phyloP scores from a whole-genome alignment of 148 eudicot genomes.

The Beta vulgaris region DNA sequence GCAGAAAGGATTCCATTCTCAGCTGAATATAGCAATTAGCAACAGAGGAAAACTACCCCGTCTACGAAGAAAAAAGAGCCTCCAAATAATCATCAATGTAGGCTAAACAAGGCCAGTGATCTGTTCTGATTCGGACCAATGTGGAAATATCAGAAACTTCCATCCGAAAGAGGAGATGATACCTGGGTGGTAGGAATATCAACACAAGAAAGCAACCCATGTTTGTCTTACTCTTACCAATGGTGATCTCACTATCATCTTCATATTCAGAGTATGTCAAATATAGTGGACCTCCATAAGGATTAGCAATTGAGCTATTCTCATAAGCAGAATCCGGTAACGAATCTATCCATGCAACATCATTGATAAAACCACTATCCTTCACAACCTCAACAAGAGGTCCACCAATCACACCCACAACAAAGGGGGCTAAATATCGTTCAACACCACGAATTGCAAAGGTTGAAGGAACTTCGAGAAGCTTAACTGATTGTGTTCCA shows the following conservation, averaged over 20 bases:
- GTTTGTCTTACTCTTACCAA: slow-evolving; percentile 50
- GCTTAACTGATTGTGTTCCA: slow-evolving; percentile 91
- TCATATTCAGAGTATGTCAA: slow-evolving; percentile 61
- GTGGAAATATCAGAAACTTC: slow-evolving; percentile 77
- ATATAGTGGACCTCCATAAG: slow-evolving; percentile 54
- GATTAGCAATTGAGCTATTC: slow-evolving; percentile 28
- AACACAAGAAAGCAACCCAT: slow-evolving; percentile 71
- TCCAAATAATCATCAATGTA: slow-evolving; percentile 92
- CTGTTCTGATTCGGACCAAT: slow-evolving; percentile 84
- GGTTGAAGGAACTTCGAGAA: slow-evolving; percentile 66
- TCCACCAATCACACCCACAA: slow-evolving; percentile 76
- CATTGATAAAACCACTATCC: slow-evolving; percentile 55
- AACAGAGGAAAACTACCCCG: not conserved
- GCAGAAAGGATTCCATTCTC: not conserved
- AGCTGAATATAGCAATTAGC: not conserved
- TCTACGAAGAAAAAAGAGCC: slow-evolving; percentile 56
- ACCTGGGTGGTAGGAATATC: slow-evolving; percentile 90
- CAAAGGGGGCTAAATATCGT: slow-evolving; percentile 62
- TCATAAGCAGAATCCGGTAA: slow-evolving; percentile 38
- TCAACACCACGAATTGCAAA: slow-evolving; percentile 61
- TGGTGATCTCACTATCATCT: slow-evolving; percentile 32
- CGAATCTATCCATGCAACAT: slow-evolving; percentile 46
- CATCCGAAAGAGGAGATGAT: slow-evolving; percentile 87
- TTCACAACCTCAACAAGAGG: slow-evolving; percentile 62
- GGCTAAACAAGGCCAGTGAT: slow-evolving; percentile 98